phyloP scores from a whole-genome alignment of 352 stramenopile genomes.

The Pythium coloratum region DNA sequence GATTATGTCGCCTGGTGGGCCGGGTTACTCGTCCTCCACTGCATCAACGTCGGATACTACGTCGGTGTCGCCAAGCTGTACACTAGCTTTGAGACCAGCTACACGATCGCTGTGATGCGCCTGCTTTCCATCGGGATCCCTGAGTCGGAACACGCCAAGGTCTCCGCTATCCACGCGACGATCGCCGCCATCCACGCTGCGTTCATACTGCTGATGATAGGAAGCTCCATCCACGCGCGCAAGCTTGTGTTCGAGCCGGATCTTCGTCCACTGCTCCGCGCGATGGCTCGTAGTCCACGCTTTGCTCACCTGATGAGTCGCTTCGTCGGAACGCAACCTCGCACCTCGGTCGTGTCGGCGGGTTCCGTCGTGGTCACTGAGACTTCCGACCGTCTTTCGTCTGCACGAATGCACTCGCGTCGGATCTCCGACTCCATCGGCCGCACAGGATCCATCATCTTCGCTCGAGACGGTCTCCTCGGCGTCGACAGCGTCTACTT shows the following conservation, averaged over 20 bases:
- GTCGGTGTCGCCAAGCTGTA: neutral
- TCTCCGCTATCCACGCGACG: neutral
- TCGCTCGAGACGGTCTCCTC: neutral
- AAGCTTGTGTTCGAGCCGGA: too few species aligned
- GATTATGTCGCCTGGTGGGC: conserved; percentile 1
- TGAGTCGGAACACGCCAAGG: neutral
- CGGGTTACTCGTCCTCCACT: neutral
- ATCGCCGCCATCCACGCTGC: neutral
- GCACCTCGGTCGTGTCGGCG: too few species aligned
- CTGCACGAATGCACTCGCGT: too few species aligned
- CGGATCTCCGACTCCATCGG: too few species aligned
- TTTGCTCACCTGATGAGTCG: too few species aligned
- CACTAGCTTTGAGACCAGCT: neutral
- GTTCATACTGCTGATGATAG: neutral
- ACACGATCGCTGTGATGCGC: neutral
- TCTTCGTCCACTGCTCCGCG: too few species aligned
- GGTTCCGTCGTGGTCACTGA: too few species aligned
- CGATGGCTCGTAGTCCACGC: too few species aligned
- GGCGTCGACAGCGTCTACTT: conserved; percentile 9
- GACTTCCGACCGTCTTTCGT: too few species aligned
- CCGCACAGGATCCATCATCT: neutral
- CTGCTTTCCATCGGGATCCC: conserved; percentile 5
- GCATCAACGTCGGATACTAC: neutral
- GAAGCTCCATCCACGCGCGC: too few species aligned
- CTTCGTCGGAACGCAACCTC: too few species aligned